Percentiles rank a stretch among this genome's conserved stretches.
Conservation (phyloP, 2,329 filamentous ascomycete species). For the Claviceps quebecensis region DNA sequence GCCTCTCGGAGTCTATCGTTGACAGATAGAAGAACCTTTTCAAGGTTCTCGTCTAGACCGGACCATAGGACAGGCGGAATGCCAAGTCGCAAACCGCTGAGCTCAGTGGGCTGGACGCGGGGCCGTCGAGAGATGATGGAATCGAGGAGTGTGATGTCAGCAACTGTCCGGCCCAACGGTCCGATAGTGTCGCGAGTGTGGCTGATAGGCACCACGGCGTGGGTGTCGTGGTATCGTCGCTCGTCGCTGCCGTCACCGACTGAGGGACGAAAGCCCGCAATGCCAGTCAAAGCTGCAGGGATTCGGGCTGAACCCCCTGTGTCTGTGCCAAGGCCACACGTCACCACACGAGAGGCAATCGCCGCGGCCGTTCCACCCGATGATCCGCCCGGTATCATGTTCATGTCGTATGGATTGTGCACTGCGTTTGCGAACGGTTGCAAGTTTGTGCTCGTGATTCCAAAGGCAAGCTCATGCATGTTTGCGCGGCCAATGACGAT, state of each 20-base stretch:
- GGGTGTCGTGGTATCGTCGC: slow-evolving; percentile 6
- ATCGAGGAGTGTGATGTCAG: slow-evolving; percentile 49
- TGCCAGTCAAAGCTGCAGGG: slow-evolving; percentile 10
- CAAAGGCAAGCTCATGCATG: slow-evolving; percentile 25
- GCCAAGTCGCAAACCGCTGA: slow-evolving; percentile 5
- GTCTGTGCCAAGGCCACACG: slow-evolving; percentile 11
- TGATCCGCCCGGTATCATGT: slow-evolving; percentile 10
- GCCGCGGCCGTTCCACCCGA: slow-evolving; percentile 10
- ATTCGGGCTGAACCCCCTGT: slow-evolving; percentile 10
- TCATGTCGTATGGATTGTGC: slow-evolving; percentile 7
- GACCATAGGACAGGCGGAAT: slow-evolving; percentile 8
- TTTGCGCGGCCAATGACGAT: slow-evolving; percentile 34
- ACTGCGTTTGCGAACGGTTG: slow-evolving; percentile 8
- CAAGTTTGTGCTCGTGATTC: slow-evolving; percentile 10
- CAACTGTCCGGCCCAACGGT: slow-evolving; percentile 48
- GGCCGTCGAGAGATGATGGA: slow-evolving; percentile 45
- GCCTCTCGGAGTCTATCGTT: slow-evolving; percentile 4
- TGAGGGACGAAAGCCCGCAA: slow-evolving; percentile 9
- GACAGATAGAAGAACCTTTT: slow-evolving; percentile 2
- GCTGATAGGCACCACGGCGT: slow-evolving; percentile 47
- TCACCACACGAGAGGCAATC: slow-evolving; percentile 9
- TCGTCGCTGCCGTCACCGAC: slow-evolving; percentile 8
- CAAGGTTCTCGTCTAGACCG: slow-evolving; percentile 6
- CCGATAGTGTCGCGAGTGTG: slow-evolving; percentile 53
- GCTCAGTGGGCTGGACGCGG: slow-evolving; percentile 1